phyloP scores from a whole-genome alignment of 306 rosid species.

The Quercus parvula region DNA sequence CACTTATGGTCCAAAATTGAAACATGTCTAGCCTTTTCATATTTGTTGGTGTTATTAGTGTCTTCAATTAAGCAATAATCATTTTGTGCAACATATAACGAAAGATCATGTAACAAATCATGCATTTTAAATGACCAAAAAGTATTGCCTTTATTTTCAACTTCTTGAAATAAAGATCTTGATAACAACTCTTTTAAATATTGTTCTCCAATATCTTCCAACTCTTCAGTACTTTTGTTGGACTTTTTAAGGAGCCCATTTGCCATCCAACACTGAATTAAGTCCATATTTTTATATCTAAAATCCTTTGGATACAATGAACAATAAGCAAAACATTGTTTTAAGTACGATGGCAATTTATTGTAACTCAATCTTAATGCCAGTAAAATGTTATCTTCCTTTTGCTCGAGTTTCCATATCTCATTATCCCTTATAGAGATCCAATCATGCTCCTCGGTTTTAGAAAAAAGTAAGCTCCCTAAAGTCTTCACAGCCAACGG shows the following conservation, averaged over 20 bases:
- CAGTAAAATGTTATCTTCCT: neutral
- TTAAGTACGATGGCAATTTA: neutral
- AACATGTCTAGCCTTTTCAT: neutral
- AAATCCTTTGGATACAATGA: slow-evolving; percentile 22
- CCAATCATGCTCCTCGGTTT: slow-evolving; percentile 24
- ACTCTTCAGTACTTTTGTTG: neutral
- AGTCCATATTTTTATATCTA: neutral
- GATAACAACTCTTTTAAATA: slow-evolving; percentile 13
- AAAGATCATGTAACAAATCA: slow-evolving; percentile 21
- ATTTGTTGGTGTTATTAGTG: neutral
- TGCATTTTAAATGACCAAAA: slow-evolving; percentile 7
- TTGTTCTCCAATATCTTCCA: slow-evolving; percentile 27
- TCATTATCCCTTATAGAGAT: neutral
- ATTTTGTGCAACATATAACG: slow-evolving; percentile 4
- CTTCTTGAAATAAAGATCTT: slow-evolving; percentile 24
- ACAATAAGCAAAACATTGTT: slow-evolving; percentile 27
- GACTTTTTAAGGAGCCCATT: slow-evolving; percentile 9
- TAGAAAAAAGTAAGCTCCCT: slow-evolving; percentile 21
- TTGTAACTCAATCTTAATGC: slow-evolving; percentile 19
- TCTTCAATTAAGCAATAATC: neutral
- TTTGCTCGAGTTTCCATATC: neutral
- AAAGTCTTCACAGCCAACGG: slow-evolving; percentile 27
- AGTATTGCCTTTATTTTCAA: neutral
- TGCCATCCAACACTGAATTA: slow-evolving; percentile 34
- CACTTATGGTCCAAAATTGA: too few relatives aligned